These are phyloP conservation scores for Aaosphaeria pasadenensis DNA, from an alignment of 2,329 filamentous ascomycete genomes.

Conservation along the genomic window DNA sequence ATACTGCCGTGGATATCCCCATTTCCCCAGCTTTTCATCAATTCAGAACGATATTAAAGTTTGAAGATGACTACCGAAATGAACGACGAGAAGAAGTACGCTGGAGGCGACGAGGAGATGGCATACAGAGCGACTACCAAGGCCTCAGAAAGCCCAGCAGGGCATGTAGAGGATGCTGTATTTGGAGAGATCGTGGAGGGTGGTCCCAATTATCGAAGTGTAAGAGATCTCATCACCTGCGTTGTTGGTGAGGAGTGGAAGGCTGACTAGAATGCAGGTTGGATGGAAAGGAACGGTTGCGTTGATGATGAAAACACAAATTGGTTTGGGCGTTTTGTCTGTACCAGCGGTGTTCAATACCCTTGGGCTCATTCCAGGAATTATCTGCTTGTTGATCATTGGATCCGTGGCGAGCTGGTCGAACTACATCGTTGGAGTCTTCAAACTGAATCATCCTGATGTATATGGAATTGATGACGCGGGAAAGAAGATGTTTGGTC, in stretches of 20 bases:
- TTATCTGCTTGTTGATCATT: constrained; percentile 43
- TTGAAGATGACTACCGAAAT: background rate
- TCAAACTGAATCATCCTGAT: constrained; percentile 54
- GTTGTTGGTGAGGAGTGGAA: background rate
- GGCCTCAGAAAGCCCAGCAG: background rate
- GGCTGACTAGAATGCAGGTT: constrained; percentile 10
- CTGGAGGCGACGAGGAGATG: background rate
- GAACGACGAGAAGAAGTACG: background rate
- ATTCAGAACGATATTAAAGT: background rate
- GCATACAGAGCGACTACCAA: background rate
- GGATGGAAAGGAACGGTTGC: constrained; percentile 23
- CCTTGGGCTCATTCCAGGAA: constrained; percentile 49
- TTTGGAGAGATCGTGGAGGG: background rate
- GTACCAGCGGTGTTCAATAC: constrained; percentile 47
- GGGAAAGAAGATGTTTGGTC: constrained; percentile 53
- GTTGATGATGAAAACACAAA: constrained; percentile 30
- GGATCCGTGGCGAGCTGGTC: constrained; percentile 49
- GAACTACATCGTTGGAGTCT: constrained; percentile 49
- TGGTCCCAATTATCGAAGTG: background rate
- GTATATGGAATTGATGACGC: constrained; percentile 59
- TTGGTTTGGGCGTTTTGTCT: constrained; percentile 46
- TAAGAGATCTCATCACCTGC: background rate
- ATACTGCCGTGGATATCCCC: background rate
- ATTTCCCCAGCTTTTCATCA: background rate
- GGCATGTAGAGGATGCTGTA: background rate